Conservation (phyloP, 1,139 yeast species). For the Hansenula lynferdii region DNA sequence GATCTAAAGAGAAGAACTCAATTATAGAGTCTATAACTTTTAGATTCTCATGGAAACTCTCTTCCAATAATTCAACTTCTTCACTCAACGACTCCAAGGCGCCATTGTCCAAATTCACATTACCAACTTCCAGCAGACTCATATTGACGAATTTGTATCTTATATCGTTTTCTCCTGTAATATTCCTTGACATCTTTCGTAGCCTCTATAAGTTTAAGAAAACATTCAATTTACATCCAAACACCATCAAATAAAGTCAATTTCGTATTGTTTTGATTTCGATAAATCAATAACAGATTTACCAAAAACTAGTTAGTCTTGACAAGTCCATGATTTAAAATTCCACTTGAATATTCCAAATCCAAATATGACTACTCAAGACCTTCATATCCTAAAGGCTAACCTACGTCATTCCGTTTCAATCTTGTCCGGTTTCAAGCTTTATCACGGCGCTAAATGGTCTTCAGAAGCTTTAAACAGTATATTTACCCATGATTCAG, state of each 20-base stretch:
- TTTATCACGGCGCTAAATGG: conserved; percentile 78
- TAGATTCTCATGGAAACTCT: conserved; percentile 7
- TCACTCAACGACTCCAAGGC: conserved; percentile 1
- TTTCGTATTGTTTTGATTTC: no score
- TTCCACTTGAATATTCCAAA: no score
- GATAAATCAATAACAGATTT: no score
- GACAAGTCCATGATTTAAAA: no score
- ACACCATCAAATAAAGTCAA: no score
- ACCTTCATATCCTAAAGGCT: not conserved
- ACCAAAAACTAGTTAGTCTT: no score
- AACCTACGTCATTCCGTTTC: conserved; percentile 32
- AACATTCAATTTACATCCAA: no score
- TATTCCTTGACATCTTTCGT: no score
- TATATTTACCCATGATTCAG: conserved; percentile 20
- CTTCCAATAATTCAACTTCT: conserved; percentile 12
- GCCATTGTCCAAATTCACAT: not conserved
- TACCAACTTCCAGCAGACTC: not conserved
- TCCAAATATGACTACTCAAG: not conserved
- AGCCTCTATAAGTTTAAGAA: no score
- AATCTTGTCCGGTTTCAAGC: conserved; percentile 41
- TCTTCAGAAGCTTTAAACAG: conserved; percentile 71
- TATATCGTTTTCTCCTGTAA: no score
- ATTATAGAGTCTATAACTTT: conserved; percentile 10
- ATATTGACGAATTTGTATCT: no score
- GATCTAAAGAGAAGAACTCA: conserved; percentile 11